These are phyloP conservation scores for Mytilinidion resinicola DNA, from an alignment of 495 filamentous ascomycete species.

Conservation along the genomic window DNA sequence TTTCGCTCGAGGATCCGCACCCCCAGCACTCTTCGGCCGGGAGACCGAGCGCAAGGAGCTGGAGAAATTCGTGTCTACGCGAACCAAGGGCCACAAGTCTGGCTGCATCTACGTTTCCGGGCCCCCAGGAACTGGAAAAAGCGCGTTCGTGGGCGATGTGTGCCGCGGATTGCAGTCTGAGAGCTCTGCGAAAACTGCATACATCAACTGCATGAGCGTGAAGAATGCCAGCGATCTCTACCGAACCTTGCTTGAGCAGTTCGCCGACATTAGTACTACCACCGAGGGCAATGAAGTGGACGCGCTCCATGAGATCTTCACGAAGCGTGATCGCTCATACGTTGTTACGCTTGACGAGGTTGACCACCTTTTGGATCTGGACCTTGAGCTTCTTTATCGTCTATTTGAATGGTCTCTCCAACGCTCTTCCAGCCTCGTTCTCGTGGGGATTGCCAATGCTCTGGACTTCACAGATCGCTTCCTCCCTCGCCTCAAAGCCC, in stretches of 20 bases:
- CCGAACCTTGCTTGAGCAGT: constrained; percentile 60
- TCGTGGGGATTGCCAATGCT: constrained; percentile 94
- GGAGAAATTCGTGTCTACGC: constrained; percentile 58
- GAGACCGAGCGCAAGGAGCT: constrained; percentile 73
- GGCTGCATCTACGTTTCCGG: constrained; percentile 96
- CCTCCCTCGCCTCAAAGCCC: constrained; percentile 85
- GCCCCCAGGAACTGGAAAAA: constrained; percentile 94
- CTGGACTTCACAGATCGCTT: constrained; percentile 93
- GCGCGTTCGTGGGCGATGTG: constrained; percentile 79
- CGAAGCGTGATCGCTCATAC: constrained; percentile 55
- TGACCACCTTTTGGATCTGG: constrained; percentile 81
- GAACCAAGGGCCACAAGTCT: constrained; percentile 52
- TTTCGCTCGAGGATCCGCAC: constrained; percentile 72
- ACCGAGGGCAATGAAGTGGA: constrained; percentile 47
- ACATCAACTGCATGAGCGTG: constrained; percentile 95
- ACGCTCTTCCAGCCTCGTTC: constrained; percentile 64
- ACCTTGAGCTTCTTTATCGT: constrained; percentile 78
- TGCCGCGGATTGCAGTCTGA: constrained; percentile 50
- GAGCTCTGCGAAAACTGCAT: constrained; percentile 49
- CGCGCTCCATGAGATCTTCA: constrained; percentile 57
- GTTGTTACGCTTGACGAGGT: constrained; percentile 89
- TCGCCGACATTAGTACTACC: constrained; percentile 50
- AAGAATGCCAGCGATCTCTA: constrained; percentile 79
- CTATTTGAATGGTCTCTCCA: constrained; percentile 91
- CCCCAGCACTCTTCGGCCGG: constrained; percentile 72